These are phyloP conservation scores for Phytophthora cryptogea DNA, from an alignment of 352 stramenopile species.

Conservation along the genomic window DNA sequence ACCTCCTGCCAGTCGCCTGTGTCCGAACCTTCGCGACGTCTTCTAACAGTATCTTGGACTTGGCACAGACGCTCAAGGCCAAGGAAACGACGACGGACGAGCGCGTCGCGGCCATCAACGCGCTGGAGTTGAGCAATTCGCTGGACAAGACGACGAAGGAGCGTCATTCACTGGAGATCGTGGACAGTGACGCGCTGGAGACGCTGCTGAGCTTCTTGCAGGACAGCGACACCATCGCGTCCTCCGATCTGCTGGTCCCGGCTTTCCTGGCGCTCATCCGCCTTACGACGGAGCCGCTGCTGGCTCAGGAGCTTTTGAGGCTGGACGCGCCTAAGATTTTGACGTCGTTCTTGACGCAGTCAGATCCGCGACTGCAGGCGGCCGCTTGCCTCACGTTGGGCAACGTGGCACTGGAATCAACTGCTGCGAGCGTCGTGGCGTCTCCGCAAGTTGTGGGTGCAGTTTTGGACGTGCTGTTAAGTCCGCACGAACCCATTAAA, in stretches of 20 bases:
- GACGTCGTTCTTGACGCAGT: conserved; percentile 46
- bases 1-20: conserved; percentile 8
- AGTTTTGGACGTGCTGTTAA: conserved; percentile 49
- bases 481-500: conserved; percentile 66
- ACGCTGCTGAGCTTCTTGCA: conserved; percentile 51
- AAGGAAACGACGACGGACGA: conserved; percentile 39
- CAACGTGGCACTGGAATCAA: conserved; percentile 60
- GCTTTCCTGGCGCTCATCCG: conserved; percentile 72
- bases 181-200: conserved; percentile 57
- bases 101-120: conserved; percentile 43
- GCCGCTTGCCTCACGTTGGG: conserved; percentile 66
- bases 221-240: conserved; percentile 49
- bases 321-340: conserved; percentile 47
- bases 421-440: conserved; percentile 33
- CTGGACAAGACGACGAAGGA: conserved; percentile 34
- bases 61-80: conserved; percentile 39
- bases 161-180: conserved; percentile 52
- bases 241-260: conserved; percentile 61
- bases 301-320: conserved; percentile 63
- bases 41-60: conserved; percentile 24
- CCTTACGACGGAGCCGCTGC: conserved; percentile 50
- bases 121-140: conserved; percentile 32
- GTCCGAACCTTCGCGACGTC: conserved; percentile 24
- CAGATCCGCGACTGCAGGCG: conserved; percentile 62
- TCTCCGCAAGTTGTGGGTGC: conserved; percentile 43